A percentile compares a stretch with the other conserved stretches of the same genome.
Evolutionary conservation across 2,329 filamentous ascomycete species (phyloP).

Genomic region (Apiospora phragmitis): DNA sequence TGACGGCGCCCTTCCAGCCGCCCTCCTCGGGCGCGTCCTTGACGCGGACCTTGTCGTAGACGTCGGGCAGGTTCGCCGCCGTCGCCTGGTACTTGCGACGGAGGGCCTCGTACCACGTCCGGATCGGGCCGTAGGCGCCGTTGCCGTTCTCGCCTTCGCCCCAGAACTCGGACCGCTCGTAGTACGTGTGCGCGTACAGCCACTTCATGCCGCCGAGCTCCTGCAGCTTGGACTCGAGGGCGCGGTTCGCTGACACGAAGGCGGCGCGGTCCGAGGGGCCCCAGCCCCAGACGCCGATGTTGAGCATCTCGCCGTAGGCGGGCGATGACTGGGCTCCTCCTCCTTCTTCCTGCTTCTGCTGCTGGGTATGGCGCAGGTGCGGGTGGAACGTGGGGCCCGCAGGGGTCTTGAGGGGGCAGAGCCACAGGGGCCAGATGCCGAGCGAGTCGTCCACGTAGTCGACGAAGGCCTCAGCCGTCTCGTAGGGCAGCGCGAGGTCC

Average conservation of each 20-base stretch:
- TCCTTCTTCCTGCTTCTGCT: not conserved
- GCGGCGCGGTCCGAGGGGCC: constrained; percentile 56
- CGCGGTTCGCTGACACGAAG: constrained; percentile 71
- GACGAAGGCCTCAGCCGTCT: constrained; percentile 52
- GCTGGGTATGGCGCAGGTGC: constrained; percentile 36
- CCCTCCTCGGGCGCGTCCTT: constrained; percentile 42
- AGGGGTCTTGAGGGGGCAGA: constrained; percentile 55
- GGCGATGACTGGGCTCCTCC: constrained; percentile 12
- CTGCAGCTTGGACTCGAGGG: constrained; percentile 68
- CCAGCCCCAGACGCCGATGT: constrained; percentile 78
- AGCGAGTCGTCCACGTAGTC: constrained; percentile 53
- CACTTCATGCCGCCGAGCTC: constrained; percentile 79
- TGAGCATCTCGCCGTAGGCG: constrained; percentile 46
- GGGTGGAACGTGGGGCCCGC: constrained; percentile 57
- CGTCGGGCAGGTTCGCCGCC: constrained; percentile 61
- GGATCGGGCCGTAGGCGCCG: constrained; percentile 24
- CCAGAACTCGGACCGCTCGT: constrained; percentile 73
- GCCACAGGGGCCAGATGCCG: constrained; percentile 61
- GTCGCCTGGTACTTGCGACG: constrained; percentile 63
- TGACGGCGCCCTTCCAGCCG: constrained; percentile 43
- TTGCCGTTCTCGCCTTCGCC: constrained; percentile 57
- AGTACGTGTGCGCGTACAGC: constrained; percentile 86
- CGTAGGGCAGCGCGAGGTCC: constrained; percentile 62
- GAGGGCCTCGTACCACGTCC: constrained; percentile 60
- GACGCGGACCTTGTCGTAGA: constrained; percentile 71